Base-by-base conservation (phyloP, 257 asterid genomes). In the Apocynum venetum region DNA sequence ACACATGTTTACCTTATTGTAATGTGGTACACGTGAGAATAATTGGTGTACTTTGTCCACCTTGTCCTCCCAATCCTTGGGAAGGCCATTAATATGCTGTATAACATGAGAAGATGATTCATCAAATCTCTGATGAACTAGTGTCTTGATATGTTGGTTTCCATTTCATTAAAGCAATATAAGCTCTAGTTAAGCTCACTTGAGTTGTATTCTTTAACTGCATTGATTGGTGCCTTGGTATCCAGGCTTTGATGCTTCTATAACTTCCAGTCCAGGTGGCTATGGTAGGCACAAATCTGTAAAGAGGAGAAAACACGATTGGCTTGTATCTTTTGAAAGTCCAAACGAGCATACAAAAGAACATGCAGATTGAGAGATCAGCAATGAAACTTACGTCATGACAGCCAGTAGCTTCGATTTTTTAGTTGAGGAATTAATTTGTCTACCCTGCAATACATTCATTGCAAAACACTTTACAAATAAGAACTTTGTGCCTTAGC, bases 191-290 rank as follows among this genome's bases (percentile, higher is more conserved):
- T 59, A 15, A 65, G 73, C 82, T 86, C 76, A 89, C 98, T 95
- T 88, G 99, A 82, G 91, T 80, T 76, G 91, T 60, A 74, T 80
- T 88, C 92, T 90, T 95, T 64, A 95, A 83, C 90, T 88, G 98
- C 98, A 91, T 95, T 35, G 98, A 93, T 75, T 91, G 96, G 82
- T 95, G 96, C 82, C 86, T 87, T 1, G 99, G 98, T 74, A 88
- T 81, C 98, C 97, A 93, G 56, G 97, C 96, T 82, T 84, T 93
- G 80, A 95, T 90, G 91, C 93, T 91, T 83, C 98, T 84, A 75
- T 89, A 90, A 73, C 85, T 89, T 9, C 99, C 99, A 17, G 90
- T 91, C 94, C 97, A 91, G 13, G 97, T 91, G 20, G 93, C 81
- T 44, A 90, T 87, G 48, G 98, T 93, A 5, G 98, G 86, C 75